Evolutionary conservation across 2,329 filamentous ascomycete genomes (phyloP).

Genomic region (Fusarium devonianum): DNA sequence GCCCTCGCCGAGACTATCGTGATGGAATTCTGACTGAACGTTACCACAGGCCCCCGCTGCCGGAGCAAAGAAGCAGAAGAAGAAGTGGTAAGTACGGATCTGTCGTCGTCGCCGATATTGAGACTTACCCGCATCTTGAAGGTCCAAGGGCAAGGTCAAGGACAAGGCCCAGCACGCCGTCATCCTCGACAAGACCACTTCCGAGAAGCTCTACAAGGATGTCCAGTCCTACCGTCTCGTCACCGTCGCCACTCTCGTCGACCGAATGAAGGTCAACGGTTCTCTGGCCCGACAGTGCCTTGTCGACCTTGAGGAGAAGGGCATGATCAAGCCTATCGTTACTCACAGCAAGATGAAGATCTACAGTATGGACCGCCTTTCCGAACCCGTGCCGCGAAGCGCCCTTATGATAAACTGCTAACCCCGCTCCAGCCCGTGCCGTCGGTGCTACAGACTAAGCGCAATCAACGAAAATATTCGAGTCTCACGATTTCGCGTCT

Average conservation of each 20-base stretch:
- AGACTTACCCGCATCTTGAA: slow-evolving; percentile 33
- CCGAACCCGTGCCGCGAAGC: slow-evolving; percentile 4
- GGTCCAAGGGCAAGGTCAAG: slow-evolving; percentile 80
- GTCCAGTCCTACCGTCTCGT: slow-evolving; percentile 99
- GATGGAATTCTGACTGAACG: slow-evolving; percentile 34
- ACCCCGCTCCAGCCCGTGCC: slow-evolving; percentile 61
- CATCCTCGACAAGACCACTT: slow-evolving; percentile 96
- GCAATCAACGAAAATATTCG: slow-evolving; percentile 43
- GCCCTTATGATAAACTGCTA: slow-evolving; percentile 36
- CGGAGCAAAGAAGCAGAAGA: slow-evolving; percentile 61
- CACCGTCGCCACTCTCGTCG: slow-evolving; percentile 97
- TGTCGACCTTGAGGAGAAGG: slow-evolving; percentile 95
- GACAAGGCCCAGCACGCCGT: slow-evolving; percentile 99
- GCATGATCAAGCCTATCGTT: slow-evolving; percentile 97
- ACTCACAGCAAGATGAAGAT: slow-evolving; percentile 97
- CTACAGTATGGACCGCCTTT: slow-evolving; percentile 73
- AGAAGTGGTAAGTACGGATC: slow-evolving; percentile 52
- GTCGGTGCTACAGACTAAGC: slow-evolving; percentile 59
- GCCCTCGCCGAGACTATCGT: slow-evolving; percentile 11
- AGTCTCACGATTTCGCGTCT: slow-evolving; percentile 51
- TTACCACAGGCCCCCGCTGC: slow-evolving; percentile 52
- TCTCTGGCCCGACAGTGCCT: slow-evolving; percentile 91
- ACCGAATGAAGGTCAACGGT: slow-evolving; percentile 99
- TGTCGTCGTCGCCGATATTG: slow-evolving; percentile 20
- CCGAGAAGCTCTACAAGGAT: slow-evolving; percentile 99